Evolutionary conservation across 139 green algal genomes (phyloP).

Genomic region (Chlorella sp.): DNA sequence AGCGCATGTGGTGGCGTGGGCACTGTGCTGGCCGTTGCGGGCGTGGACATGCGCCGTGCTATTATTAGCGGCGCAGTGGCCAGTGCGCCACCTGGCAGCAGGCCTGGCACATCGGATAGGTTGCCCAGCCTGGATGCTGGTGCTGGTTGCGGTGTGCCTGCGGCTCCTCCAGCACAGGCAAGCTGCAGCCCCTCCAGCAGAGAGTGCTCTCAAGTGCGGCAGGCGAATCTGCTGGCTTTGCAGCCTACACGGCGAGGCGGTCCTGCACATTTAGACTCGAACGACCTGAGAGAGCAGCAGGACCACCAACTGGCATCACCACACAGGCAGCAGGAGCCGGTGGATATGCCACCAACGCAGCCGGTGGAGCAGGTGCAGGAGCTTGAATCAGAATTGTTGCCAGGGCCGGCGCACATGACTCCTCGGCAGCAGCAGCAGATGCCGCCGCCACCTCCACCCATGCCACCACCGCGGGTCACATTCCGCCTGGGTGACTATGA

Average conservation of each 20-base stretch:
- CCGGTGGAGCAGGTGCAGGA: not conserved
- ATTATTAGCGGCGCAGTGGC: not conserved
- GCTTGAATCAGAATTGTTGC: not conserved
- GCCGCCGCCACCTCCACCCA: too few species aligned
- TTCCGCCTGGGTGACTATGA: constrained; percentile 48
- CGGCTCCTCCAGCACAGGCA: not conserved
- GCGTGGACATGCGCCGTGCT: constrained; percentile 31
- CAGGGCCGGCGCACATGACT: not conserved
- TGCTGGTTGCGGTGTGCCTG: too few species aligned
- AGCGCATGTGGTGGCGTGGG: constrained; percentile 57
- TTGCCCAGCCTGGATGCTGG: too few species aligned
- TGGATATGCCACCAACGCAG: not conserved
- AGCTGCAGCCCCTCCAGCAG: constrained; percentile 8
- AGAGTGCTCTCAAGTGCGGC: too few species aligned
- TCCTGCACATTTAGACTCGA: too few species aligned
- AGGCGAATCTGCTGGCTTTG: not conserved
- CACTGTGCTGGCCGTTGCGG: constrained; percentile 47
- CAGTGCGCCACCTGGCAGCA: not conserved
- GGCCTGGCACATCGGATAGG: not conserved
- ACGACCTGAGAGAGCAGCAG: not conserved
- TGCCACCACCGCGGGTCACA: not conserved
- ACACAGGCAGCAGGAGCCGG: not conserved
- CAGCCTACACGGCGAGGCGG: too few species aligned
- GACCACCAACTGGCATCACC: not conserved
- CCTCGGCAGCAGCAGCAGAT: not conserved